These are phyloP conservation scores for Arabidopsis hybrid DNA, from an alignment of 441 rosid species.

Conservation along the genomic window DNA sequence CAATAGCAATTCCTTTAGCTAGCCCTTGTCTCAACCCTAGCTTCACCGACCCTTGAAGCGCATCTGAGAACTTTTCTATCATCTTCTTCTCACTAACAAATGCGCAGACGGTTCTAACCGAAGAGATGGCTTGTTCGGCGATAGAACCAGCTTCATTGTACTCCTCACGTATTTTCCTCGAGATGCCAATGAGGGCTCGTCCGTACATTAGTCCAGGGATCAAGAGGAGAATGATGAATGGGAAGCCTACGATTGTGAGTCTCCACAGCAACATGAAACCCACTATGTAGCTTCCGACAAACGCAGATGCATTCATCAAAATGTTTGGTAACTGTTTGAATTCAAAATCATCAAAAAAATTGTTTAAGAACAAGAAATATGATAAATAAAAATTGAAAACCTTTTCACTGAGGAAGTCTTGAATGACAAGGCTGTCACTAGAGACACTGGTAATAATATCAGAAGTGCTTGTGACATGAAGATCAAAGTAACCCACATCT, in stretches of 20 bases:
- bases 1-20: conserved; percentile 75
- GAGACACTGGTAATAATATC: conserved; percentile 72
- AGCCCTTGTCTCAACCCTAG: conserved; percentile 72
- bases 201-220: conserved; percentile 77
- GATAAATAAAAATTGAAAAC: conserved; percentile 33
- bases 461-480: conserved; percentile 69
- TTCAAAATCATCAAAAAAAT: not conserved
- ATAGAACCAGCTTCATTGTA: conserved; percentile 69
- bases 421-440: conserved; percentile 68
- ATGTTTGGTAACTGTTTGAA: conserved; percentile 67
- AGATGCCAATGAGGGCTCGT: conserved; percentile 59
- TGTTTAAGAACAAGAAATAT: not conserved
- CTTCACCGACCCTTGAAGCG: conserved; percentile 63
- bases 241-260: conserved; percentile 66
- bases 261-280: conserved; percentile 65
- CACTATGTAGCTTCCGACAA: conserved; percentile 57
- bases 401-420: conserved; percentile 82
- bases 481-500: conserved; percentile 82
- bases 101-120: conserved; percentile 69
- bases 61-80: conserved; percentile 55
- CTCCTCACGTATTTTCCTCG: conserved; percentile 64
- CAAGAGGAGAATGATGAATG: conserved; percentile 58
- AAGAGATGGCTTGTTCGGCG: conserved; percentile 78
- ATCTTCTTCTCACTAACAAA: conserved; percentile 67
- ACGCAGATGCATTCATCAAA: conserved; percentile 54